Percentiles rank a stretch among this genome's conserved stretches.
Conservation (phyloP, 2,329 filamentous ascomycete species). For the Botryotinia convoluta region DNA sequence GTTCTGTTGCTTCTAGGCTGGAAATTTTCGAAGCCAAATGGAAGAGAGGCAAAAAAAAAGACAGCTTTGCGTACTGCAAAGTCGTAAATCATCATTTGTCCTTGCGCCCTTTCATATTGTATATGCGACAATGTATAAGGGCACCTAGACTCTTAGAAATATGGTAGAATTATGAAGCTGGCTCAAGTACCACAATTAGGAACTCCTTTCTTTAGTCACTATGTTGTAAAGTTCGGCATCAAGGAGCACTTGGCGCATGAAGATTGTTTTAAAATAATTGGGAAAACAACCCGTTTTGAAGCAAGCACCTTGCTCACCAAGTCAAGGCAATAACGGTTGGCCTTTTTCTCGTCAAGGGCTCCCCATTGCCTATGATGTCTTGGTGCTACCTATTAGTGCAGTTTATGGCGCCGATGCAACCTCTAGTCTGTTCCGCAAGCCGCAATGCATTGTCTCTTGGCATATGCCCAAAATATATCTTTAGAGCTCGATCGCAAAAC, state of each 20-base stretch:
- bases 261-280: neutral
- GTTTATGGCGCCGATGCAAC: neutral
- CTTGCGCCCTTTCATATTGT: neutral
- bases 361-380: neutral
- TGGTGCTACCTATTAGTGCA: neutral
- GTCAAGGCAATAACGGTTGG: neutral
- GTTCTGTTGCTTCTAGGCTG: neutral
- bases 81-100: neutral
- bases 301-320: no score
- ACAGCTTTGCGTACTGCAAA: neutral
- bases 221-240: neutral
- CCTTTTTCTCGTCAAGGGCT: neutral
- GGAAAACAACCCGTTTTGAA: no score
- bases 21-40: neutral
- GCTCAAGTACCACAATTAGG: neutral
- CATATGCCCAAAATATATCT: neutral
- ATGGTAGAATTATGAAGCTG: neutral
- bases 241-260: neutral
- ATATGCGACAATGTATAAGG: neutral
- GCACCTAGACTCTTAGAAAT: neutral
- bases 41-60: neutral
- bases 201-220: neutral
- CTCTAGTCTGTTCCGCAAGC: neutral
- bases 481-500: neutral
- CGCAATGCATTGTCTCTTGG: neutral